phyloP scores from a whole-genome alignment of 2,329 filamentous ascomycete genomes.

The Fusarium sp. region DNA sequence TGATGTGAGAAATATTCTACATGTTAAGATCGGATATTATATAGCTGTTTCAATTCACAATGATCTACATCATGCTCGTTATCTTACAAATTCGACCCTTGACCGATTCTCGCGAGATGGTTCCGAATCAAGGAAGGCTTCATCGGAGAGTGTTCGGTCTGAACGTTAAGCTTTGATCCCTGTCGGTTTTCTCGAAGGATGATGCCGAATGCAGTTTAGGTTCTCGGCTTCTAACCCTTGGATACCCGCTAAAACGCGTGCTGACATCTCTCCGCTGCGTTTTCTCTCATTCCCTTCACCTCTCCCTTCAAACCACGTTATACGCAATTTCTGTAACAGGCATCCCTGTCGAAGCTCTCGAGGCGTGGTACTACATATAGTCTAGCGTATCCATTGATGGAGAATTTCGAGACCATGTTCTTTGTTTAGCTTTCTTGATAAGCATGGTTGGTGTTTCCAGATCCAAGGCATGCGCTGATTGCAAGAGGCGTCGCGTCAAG shows the following conservation, averaged over 20 bases:
- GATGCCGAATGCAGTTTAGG: background rate
- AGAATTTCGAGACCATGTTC: rapidly evolving
- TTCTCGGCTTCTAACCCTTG: background rate
- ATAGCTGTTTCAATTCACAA: background rate
- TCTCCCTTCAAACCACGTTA: background rate
- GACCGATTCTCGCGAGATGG: conserved; percentile 2
- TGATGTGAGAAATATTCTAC: rapidly evolving
- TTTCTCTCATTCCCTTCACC: background rate
- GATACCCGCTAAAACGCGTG: background rate
- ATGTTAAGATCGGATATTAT: background rate
- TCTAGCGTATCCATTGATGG: background rate
- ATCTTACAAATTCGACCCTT: conserved; percentile 23
- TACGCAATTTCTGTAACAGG: rapidly evolving
- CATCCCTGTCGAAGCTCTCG: background rate
- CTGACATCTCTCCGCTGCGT: background rate
- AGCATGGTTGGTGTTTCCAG: conserved; percentile 14
- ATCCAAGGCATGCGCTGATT: conserved; percentile 15
- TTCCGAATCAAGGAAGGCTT: background rate
- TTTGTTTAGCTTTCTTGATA: rapidly evolving
- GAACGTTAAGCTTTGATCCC: background rate
- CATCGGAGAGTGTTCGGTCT: background rate
- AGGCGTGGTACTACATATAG: background rate
- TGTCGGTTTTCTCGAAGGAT: background rate
- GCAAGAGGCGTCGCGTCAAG: conserved; percentile 23
- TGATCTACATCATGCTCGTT: background rate